Base-by-base conservation (phyloP, 805 yeast genomes). In the Saccharomycopsis babjevae region DNA sequence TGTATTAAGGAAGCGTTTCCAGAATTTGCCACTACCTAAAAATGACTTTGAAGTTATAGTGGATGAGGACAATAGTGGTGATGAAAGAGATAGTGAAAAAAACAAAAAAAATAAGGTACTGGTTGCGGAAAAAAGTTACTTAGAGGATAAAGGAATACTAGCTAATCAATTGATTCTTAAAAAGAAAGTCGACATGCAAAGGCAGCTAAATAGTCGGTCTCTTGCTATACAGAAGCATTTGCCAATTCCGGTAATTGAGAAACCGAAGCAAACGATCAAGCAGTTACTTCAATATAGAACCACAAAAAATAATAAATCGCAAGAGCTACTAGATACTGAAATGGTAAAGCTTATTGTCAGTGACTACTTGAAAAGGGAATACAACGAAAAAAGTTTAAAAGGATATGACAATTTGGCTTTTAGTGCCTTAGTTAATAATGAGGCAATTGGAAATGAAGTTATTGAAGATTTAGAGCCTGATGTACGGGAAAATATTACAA, bases 181-280 rank as follows among this genome's bases (percentile, higher is more conserved):
- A 39, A 58, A 34, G 1, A 34, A 65, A 16, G 59, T 4, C 20
- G 52, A 32, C 56, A 22, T 36, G 30, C 43, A 34, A 38, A 36
- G 13, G 15, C 22, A 20, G 18, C 22, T 72, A 40, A 65, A 72
- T 7, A 69, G 82, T 46, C 67, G 82, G 56, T 79, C 86, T 0
- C 76, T 73, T 61, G 84, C 74, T 1, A 69, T 81, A 0, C 82
- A 79, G 66, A 68, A 70, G 57, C 79, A 74, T 0, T 71, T 83
- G 8, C 73, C 75, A 0, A 72, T 79, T 15, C 83, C 83, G 1
- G 57, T 72, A 1, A 52, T 70, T 7, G 54, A 61, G 32, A 56
- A 42, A 56, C 40, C 25, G 20, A 56, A 25, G 59, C 56, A 32
- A 46, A 42, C 20, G 50, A 28, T 42, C 58, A 6, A 5, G 13